Evolutionary conservation across 2,329 filamentous ascomycete genomes (phyloP), one percentile per base, ranked within the genome.

Genomic region (Beauveria pseudobassiana): DNA sequence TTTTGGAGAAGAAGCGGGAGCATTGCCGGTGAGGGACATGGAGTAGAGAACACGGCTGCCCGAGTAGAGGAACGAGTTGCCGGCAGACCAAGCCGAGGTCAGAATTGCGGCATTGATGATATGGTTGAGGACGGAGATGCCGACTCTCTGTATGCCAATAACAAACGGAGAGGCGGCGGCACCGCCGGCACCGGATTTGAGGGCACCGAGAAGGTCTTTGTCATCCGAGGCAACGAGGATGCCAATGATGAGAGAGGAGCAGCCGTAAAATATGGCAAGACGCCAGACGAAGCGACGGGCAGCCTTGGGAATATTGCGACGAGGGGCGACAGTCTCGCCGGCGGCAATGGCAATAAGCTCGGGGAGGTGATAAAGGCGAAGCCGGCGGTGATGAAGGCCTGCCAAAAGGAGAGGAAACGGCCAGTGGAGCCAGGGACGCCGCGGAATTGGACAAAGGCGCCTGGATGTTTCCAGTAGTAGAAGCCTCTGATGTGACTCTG

Each of bases 11-110:
- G 63, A 85, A 72, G 8, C 70, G 72, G 0, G 88, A 0, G 88
- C 88, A 55, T 89, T 87, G 16, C 85, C 84, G 61, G 82, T 85
- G 9, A 87, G 78, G 0, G 87, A 81, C 70, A 92, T 82, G 62
- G 85, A 86, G 69, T 89, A 86, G 9, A 92, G 77, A 22, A 91
- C 84, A 69, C 89, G 84, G 48, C 84, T 87, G 56, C 87, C 86
- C 1, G 84, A 86, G 73, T 89, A 89, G 59, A 85, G 76, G 76
- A 84, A 84, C 0, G 82, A 82, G 68, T 85, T 86, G 28, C 80
- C 82, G 7, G 83, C 83, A 1, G 82, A 85, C 78, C 82, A 84
- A 2, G 86, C 87, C 6, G 85, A 87, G 18, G 87, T 85, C 57
- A 89, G 76, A 67, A 90, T 83, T 22, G 83, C 85, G 40, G 80